Base-by-base conservation (phyloP, 2,329 filamentous ascomycete species). In the Aureobasidium subglaciale region DNA sequence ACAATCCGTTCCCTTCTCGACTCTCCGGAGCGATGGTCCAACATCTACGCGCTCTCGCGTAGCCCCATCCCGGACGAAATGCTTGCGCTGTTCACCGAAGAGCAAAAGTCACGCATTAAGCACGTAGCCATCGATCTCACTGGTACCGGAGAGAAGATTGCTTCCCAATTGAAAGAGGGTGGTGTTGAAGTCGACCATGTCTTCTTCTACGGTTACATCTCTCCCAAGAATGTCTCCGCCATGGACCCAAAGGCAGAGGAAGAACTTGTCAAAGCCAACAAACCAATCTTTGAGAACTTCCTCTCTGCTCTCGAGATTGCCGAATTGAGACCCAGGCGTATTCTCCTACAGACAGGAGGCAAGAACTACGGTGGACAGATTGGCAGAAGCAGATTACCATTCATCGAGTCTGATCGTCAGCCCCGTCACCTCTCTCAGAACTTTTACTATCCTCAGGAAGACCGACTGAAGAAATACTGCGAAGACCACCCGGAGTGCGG, bases 391-490 rank as follows among this genome's bases (percentile, higher is more conserved):
- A 62, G 68, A 1, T 68, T 68, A 2, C 78, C 77, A 0, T 70
- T 71, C 40, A 69, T 75, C 52, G 78, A 81, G 61, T 68, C 68
- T 9, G 75, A 77, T 57, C 71, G 73, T 4, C 60, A 49, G 13
- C 69, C 76, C 10, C 65, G 75, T 5, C 62, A 63, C 8, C 66
- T 77, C 0, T 73, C 75, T 56, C 71, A 73, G 1, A 80, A 81
- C 64, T 81, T 81, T 65, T 81, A 81, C 69, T 80, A 79, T 59
- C 65, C 70, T 0, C 78, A 81, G 65, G 77, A 81, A 66, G 77
- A 81, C 58, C 65, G 67, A 3, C 69, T 81, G 2, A 69, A 63
- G 46, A 62, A 66, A 1, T 80, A 70, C 61, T 77, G 75, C 63
- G 60, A 66, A 24, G 61, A 65, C 1, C 62, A 73, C 15, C 49